Evolutionary conservation across 2,329 filamentous ascomycete species (phyloP), one percentile per base, ranked within the genome.

Genomic region (Ilyonectria mors-panacis): DNA sequence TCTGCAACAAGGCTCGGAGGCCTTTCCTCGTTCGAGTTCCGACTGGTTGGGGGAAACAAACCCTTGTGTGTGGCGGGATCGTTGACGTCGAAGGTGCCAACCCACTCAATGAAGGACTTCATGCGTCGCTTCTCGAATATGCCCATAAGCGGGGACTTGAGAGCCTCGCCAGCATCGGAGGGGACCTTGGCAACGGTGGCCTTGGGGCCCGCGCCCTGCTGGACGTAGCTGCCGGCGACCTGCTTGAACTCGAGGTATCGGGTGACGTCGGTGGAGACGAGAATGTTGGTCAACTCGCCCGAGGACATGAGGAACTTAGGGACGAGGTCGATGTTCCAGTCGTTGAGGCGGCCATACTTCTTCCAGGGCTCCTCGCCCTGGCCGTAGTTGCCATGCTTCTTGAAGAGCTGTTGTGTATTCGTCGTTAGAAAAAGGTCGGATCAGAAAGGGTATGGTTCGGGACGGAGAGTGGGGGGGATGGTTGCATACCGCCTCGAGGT

Each of bases 281-380:
- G 91, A 79, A 99, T 98, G 85, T 98, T 98, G 81, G 95, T 98
- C 80, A 99, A 88, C 85, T 99, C 95, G 82, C 96, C 96, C 71
- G 97, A 97, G 67, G 95, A 94, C 95, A 99, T 98, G 82, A 99
- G 90, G 78, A 99, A 92, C 88, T 99, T 99, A 75, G 96, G 95
- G 55, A 99, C 95, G 69, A 99, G 89, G 81, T 99, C 97, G 83
- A 99, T 97, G 87, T 98, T 98, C 96, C 96, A 99, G 88, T 98
- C 95, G 85, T 98, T 98, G 81, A 91, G 87, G 67, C 96, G 93
- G 77, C 95, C 95, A 82, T 98, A 98, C 84, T 97, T 95, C 87
- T 97, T 95, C 96, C 96, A 98, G 73, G 95, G 95, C 87, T 98
- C 93, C 79, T 94, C 92, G 75, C 93, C 93, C 69, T 88, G 81